phyloP scores from a whole-genome alignment of 768 basidiomycete genomes.

The Rubroboletus satanas region DNA sequence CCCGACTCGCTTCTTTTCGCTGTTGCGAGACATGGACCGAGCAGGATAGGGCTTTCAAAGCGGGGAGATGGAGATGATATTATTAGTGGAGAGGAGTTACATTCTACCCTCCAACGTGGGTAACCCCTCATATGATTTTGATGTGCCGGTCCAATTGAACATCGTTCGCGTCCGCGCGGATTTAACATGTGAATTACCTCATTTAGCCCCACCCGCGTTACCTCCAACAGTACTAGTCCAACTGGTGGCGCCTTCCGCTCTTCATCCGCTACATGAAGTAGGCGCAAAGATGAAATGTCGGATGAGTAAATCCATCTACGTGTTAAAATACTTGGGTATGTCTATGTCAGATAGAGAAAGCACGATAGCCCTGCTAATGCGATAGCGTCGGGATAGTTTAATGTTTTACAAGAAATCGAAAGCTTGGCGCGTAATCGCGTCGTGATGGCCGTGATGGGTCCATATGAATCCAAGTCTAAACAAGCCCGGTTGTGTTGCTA shows the following conservation, averaged over 20 bases:
- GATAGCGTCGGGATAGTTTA: constrained; percentile 17
- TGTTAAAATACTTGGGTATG: neutral
- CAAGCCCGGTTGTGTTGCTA: neutral
- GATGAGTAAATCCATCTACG: constrained; percentile 2
- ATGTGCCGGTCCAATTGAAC: neutral
- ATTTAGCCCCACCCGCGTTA: constrained; percentile 20
- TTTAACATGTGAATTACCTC: constrained; percentile 32
- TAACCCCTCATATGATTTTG: constrained; percentile 21
- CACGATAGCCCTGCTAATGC: constrained; percentile 7
- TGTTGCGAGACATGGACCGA: constrained; percentile 46
- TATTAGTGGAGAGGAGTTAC: neutral
- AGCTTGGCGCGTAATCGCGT: constrained; percentile 8
- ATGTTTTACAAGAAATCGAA: constrained; percentile 13
- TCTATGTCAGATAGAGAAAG: constrained; percentile 6
- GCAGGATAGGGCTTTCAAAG: neutral
- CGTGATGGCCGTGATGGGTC: constrained; percentile 1
- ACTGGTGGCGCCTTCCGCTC: constrained; percentile 12
- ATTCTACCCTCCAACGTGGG: neutral
- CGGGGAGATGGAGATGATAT: neutral
- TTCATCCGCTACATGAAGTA: constrained; percentile 15
- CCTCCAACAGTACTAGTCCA: neutral
- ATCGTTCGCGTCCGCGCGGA: constrained; percentile 3
- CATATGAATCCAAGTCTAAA: constrained; percentile 4
- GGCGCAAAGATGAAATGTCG: neutral
- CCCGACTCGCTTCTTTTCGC: constrained; percentile 71